Conservation (phyloP, 192 early-diverging fungal species). For the Coemansia sp. region DNA sequence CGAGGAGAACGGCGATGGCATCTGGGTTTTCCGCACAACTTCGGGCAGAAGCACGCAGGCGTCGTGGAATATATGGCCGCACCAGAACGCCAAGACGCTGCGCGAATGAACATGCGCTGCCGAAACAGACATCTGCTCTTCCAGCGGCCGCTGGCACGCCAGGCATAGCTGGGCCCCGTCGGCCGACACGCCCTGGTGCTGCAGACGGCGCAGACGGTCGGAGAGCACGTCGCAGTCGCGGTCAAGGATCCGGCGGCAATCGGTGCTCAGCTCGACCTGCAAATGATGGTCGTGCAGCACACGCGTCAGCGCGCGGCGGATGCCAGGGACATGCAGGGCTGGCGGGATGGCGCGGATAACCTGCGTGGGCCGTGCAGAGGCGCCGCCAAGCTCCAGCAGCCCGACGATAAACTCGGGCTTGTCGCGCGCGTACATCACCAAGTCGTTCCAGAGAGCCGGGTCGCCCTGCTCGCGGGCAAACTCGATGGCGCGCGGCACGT, state of each 20-base stretch:
- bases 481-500: slow-evolving; percentile 94
- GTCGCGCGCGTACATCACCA: slow-evolving; percentile 89
- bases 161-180: slow-evolving; percentile 51
- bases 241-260: slow-evolving; percentile 86
- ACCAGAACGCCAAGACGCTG: slow-evolving; percentile 78
- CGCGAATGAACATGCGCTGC: slow-evolving; percentile 7
- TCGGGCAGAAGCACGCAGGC: slow-evolving; percentile 69
- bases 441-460: slow-evolving; percentile 91
- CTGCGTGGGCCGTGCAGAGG: slow-evolving; percentile 78
- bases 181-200: slow-evolving; percentile 64
- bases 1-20: slow-evolving; percentile 1
- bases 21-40: slow-evolving; percentile 39
- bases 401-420: slow-evolving; percentile 97
- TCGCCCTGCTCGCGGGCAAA: slow-evolving; percentile 98
- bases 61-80: slow-evolving; percentile 85
- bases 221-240: slow-evolving; percentile 82
- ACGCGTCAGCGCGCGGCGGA: slow-evolving; percentile 78
- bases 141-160: slow-evolving; percentile 36
- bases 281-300: slow-evolving; percentile 90
- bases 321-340: slow-evolving; percentile 73
- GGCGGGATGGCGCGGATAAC: slow-evolving; percentile 79
- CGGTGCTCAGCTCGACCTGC: slow-evolving; percentile 85
- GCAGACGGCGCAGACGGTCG: slow-evolving; percentile 62
- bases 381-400: slow-evolving; percentile 84
- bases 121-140: slow-evolving; percentile 15